Evolutionary conservation across 345 rosid species (phyloP), one percentile per base, ranked within the genome.

Genomic region (Viola odorata): DNA sequence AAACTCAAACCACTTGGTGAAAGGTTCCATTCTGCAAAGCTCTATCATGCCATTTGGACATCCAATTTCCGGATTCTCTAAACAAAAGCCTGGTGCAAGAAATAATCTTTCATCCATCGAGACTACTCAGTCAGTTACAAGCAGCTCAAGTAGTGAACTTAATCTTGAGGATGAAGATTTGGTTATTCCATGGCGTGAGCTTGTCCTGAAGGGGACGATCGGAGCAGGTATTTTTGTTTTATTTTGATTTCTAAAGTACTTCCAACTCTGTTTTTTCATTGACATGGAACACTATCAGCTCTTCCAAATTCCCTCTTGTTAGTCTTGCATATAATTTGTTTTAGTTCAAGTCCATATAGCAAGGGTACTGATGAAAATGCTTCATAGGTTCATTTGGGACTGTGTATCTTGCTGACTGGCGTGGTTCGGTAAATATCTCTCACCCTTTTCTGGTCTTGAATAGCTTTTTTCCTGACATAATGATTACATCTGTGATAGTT

Each of bases 401-500:
- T 40, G 75, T 70, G n/a, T 54, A 47, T 65, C 65, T 45, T 48
- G 75, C 75, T 59, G 69, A 64, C 16, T 70, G 75, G 75, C 66
- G 69, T 65, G 75, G 75, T 15, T 58, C 69, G 14, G 75, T 70
- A 64, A 55, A 53, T 15, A 53, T 51, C 41, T 52, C n/a, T 68
- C 38, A 37, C 40, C 7, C 37, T 37, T 49, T 15, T 55, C 11
- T 65, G 16, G 45, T 52, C 39, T 14, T 32, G 4, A 16, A 52
- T 50, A 49, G 6, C 55, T 42, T 42, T 67, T 45, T 45, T 6
- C 59, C 44, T 2, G 1, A 23, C 32, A 23, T 23, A 23, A 23
- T 23, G 32, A 1, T 23, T 23, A 0, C 32, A 23, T 23, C 2
- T 1, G 32, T 23, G 32, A 23, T 23, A 23, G 32, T 23, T 23